Percentiles rank a stretch among this genome's conserved stretches.
These are phyloP conservation scores for Epichloe festucae DNA, from an alignment of 2,329 filamentous ascomycete species.

Conservation along the genomic window DNA sequence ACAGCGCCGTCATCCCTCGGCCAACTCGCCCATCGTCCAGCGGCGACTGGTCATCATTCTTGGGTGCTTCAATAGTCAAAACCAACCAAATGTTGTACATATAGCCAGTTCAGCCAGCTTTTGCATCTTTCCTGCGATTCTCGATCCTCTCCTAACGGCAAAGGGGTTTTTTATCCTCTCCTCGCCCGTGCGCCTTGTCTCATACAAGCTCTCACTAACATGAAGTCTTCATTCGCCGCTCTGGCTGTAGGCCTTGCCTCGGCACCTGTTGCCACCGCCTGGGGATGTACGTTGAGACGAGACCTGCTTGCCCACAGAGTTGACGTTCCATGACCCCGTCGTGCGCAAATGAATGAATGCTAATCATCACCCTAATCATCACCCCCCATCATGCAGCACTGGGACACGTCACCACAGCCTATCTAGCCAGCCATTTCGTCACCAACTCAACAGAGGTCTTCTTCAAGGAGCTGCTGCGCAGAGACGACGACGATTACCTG, in stretches of 20 bases:
- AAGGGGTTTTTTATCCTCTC: background rate
- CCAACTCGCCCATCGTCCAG: background rate
- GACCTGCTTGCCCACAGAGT: no score
- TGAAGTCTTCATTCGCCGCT: conserved; percentile 20
- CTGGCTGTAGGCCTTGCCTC: conserved; percentile 19
- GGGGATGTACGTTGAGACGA: conserved; percentile 26
- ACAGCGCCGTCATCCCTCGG: no score
- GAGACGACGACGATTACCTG: conserved; percentile 43
- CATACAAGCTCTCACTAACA: conserved; percentile 6
- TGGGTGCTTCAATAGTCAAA: no score
- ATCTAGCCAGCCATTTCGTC: conserved; percentile 48
- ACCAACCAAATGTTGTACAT: background rate
- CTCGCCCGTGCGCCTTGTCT: background rate
- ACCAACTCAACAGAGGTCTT: conserved; percentile 39
- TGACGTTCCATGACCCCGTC: background rate
- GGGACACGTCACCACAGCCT: conserved; percentile 53
- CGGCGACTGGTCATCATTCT: no score
- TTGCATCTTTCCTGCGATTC: background rate
- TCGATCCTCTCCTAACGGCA: background rate
- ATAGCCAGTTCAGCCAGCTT: background rate
- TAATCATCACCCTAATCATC: background rate
- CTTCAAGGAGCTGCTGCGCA: conserved; percentile 44
- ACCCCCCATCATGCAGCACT: conserved; percentile 28
- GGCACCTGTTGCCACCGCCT: conserved; percentile 23
- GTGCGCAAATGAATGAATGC: background rate